Conservation (phyloP, 495 filamentous ascomycete species). For the Neurospora tetrasperma region DNA sequence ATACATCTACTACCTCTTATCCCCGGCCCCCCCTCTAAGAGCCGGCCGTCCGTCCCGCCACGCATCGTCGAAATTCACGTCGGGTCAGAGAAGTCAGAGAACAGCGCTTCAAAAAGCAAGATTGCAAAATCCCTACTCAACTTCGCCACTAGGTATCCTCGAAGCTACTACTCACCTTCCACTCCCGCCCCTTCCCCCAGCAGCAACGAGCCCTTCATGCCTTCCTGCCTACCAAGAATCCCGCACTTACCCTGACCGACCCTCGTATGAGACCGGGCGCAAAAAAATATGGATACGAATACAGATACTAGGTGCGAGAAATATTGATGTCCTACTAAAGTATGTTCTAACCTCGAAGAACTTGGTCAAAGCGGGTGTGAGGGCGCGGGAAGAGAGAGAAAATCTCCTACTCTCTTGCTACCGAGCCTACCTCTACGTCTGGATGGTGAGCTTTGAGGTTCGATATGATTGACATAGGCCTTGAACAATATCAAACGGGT, state of each 20-base stretch:
- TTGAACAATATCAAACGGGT: too few species aligned
- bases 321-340: not conserved
- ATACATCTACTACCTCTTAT: too few species aligned
- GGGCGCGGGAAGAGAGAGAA: not conserved
- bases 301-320: not conserved
- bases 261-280: not conserved
- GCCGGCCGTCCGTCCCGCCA: constrained; percentile 23
- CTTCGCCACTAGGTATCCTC: too few species aligned
- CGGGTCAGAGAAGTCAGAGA: too few species aligned
- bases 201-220: not conserved
- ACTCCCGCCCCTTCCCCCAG: not conserved
- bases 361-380: not conserved
- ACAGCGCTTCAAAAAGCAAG: too few species aligned
- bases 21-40: not conserved
- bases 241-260: not conserved
- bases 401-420: too few species aligned
- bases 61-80: constrained; percentile 15
- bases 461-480: not conserved
- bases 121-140: too few species aligned
- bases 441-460: not conserved
- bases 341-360: not conserved
- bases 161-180: not conserved
- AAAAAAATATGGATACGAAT: not conserved
- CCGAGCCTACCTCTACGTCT: too few species aligned
- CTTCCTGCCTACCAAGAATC: not conserved